Conservation (phyloP, 345 rosid species). For the Populus euphratica region DNA sequence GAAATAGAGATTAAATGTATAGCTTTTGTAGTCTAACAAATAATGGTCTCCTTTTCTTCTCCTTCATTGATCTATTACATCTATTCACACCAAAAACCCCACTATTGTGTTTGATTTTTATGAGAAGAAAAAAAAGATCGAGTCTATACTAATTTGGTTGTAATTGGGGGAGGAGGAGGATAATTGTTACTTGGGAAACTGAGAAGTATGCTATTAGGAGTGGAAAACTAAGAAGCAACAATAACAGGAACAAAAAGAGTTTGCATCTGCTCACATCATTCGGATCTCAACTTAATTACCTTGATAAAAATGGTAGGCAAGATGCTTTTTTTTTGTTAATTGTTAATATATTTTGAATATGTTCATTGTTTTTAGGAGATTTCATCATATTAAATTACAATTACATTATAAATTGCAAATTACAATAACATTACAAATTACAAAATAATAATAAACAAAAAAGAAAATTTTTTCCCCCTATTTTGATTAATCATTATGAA, state of each 20-base stretch:
- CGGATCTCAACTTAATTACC: conserved; percentile 48
- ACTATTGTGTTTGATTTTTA: not conserved
- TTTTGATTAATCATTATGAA: too few species aligned
- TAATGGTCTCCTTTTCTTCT: not conserved
- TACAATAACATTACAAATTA: too few species aligned
- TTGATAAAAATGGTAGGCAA: conserved; percentile 46
- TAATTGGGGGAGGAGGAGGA: conserved; percentile 33
- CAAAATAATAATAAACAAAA: too few species aligned
- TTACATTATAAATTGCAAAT: too few species aligned
- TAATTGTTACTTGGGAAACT: conserved; percentile 72
- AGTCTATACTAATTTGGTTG: not conserved
- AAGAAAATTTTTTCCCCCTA: accelerated
- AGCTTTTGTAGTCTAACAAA: too few species aligned
- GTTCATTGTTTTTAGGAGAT: too few species aligned
- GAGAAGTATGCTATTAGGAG: conserved; percentile 62
- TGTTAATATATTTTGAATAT: too few species aligned
- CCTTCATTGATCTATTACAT: conserved; percentile 8
- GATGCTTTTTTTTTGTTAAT: not conserved
- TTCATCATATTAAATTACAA: too few species aligned
- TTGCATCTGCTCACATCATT: conserved; percentile 40
- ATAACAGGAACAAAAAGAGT: conserved; percentile 34
- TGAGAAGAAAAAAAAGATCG: not conserved
- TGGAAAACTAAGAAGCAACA: conserved; percentile 42
- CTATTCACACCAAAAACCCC: not conserved
- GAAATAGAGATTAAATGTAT: too few species aligned